phyloP scores from a whole-genome alignment of 1,284 basidiomycete species.

The Rhodotorula sp. region DNA sequence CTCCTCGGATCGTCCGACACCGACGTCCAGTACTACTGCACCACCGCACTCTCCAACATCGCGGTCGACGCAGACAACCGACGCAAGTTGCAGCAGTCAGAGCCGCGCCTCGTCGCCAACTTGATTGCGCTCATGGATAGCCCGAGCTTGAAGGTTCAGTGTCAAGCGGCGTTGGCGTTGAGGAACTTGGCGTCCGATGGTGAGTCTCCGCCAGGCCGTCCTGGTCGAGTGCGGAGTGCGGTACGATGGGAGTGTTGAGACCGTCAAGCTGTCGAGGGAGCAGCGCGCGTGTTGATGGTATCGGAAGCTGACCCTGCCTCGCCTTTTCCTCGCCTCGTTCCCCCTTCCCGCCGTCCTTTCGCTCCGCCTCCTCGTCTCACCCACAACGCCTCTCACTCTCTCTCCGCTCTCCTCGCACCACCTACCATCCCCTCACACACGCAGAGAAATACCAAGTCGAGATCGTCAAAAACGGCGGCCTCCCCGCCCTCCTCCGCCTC shows the following conservation, averaged over 20 bases:
- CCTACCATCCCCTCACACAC: not conserved
- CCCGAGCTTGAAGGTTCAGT: constrained; percentile 96
- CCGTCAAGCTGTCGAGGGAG: no score
- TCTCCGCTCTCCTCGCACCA: not conserved
- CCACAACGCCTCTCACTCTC: no score
- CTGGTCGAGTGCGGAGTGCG: not conserved
- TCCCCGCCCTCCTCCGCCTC: constrained; percentile 87
- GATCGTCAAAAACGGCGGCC: constrained; percentile 93
- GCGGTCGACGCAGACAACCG: constrained; percentile 91
- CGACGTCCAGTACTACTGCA: constrained; percentile 99
- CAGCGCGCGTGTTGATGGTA: no score
- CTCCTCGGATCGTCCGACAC: constrained; percentile 96
- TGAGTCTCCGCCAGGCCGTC: constrained; percentile 49
- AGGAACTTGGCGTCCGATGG: constrained; percentile 97
- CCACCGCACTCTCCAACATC: constrained; percentile 97
- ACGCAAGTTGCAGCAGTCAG: constrained; percentile 90
- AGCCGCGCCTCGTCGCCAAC: constrained; percentile 92
- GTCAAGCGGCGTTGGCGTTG: constrained; percentile 93
- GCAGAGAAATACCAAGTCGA: constrained; percentile 98
- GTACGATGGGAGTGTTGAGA: not conserved
- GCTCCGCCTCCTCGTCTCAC: no score
- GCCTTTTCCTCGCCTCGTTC: not conserved
- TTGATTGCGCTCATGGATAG: constrained; percentile 97
- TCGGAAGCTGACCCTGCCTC: not conserved
- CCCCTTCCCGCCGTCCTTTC: not conserved